Percentiles rank a stretch among this genome's conserved stretches.
phyloP scores from a whole-genome alignment of 2,329 filamentous ascomycete species.

The Geosmithia flava region DNA sequence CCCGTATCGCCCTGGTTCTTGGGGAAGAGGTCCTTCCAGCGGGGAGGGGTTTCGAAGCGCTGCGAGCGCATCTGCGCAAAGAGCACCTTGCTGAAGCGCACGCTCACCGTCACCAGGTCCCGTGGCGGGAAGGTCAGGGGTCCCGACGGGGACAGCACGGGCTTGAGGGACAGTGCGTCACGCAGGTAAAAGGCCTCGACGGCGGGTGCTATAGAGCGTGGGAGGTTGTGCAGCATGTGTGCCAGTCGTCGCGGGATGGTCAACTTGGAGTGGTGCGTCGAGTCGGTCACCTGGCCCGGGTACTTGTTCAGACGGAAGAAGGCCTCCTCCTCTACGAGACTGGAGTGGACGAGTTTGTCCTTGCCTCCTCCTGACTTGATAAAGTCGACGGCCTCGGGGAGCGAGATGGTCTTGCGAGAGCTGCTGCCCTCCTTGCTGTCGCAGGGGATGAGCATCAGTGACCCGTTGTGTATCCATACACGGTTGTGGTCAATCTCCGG shows the following conservation, averaged over 20 bases:
- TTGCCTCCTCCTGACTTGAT: conserved; percentile 37
- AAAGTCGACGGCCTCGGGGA: conserved; percentile 50
- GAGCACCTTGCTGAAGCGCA: conserved; percentile 75
- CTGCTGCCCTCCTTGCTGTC: conserved; percentile 15
- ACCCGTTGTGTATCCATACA: conserved; percentile 75
- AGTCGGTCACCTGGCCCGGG: conserved; percentile 59
- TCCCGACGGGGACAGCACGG: conserved; percentile 43
- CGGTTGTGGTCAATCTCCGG: conserved; percentile 81
- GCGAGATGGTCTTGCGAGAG: conserved; percentile 34
- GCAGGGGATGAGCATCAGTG: conserved; percentile 61
- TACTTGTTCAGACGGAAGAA: conserved; percentile 84
- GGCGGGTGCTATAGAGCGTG: conserved; percentile 67
- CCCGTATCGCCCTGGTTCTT: conserved; percentile 5
- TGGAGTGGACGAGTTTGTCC: conserved; percentile 53
- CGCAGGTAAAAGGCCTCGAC: conserved; percentile 88
- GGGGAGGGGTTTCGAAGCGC: conserved; percentile 55
- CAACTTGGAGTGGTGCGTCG: conserved; percentile 63
- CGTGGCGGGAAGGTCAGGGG: conserved; percentile 56
- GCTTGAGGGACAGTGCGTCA: conserved; percentile 64
- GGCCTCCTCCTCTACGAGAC: conserved; percentile 71
- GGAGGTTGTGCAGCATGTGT: conserved; percentile 62
- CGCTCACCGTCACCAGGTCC: conserved; percentile 69
- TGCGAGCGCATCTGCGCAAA: conserved; percentile 88
- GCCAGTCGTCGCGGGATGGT: conserved; percentile 74
- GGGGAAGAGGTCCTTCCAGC: conserved; percentile 26